Evolutionary conservation across 139 green algal species (phyloP).

Genomic region (Raphidocelis subcapitata): DNA sequence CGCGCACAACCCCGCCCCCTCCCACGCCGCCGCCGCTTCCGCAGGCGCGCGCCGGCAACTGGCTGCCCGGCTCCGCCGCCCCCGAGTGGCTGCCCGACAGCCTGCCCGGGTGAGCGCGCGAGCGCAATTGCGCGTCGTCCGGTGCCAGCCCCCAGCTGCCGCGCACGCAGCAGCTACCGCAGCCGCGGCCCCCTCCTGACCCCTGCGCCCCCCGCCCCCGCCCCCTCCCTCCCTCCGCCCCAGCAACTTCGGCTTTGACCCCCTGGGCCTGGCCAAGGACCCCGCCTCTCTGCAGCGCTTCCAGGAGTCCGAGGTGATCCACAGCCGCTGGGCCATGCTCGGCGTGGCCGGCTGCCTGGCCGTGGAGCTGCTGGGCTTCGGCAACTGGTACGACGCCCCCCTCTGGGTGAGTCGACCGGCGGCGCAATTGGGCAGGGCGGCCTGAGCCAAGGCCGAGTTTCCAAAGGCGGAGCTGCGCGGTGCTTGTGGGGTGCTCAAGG

Average conservation of each 20-base stretch:
- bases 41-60: slow-evolving; percentile 51
- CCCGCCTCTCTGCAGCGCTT: slow-evolving; percentile 41
- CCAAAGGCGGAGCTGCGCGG: not conserved
- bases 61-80: slow-evolving; percentile 65
- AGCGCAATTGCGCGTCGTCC: not conserved
- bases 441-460: not conserved
- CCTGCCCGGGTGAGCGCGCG: slow-evolving; percentile 40
- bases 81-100: slow-evolving; percentile 69
- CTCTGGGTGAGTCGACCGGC: slow-evolving; percentile 71
- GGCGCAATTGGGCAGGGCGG: too few species aligned
- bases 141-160: not conserved
- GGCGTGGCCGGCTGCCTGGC: slow-evolving; percentile 61
- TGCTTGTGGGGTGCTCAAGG: too few species aligned
- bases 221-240: slow-evolving; percentile 3
- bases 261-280: slow-evolving; percentile 59
- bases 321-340: slow-evolving; percentile 76
- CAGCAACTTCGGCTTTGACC: slow-evolving; percentile 87
- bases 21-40: too few species aligned
- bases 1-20: too few species aligned
- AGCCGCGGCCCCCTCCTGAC: not conserved
- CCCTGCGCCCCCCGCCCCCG: not conserved
- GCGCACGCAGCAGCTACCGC: not conserved
- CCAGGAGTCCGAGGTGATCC: slow-evolving; percentile 58
- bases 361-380: slow-evolving; percentile 69
- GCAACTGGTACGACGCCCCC: slow-evolving; percentile 77